Percentiles rank a stretch among this genome's conserved stretches.
Evolutionary conservation across 768 basidiomycete genomes (phyloP).

Genomic region (Amylocystis lapponica): DNA sequence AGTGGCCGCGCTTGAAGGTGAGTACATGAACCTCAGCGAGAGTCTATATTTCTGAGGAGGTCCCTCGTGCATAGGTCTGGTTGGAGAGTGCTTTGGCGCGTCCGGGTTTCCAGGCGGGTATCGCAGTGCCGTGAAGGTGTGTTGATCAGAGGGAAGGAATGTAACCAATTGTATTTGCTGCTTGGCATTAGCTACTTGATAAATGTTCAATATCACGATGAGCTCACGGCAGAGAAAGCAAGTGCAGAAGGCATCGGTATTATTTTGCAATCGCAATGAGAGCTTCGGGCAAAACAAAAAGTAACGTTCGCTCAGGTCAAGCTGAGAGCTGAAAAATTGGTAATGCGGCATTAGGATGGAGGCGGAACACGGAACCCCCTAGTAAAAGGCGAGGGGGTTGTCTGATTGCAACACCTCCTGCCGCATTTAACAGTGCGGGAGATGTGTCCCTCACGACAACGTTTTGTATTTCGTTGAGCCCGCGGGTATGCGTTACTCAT

Average conservation of each 20-base stretch:
- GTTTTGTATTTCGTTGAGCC: slow-evolving; percentile 37
- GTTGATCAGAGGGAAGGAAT: too few species aligned
- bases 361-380: slow-evolving; percentile 59
- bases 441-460: neutral
- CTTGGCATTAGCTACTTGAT: too few species aligned
- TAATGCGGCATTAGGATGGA: slow-evolving; percentile 41
- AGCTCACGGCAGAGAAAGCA: too few species aligned
- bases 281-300: slow-evolving; percentile 10
- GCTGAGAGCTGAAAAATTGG: slow-evolving; percentile 53
- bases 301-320: slow-evolving; percentile 15
- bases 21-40: too few species aligned
- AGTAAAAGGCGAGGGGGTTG: slow-evolving; percentile 69
- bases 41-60: neutral
- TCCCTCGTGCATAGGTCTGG: slow-evolving; percentile 32
- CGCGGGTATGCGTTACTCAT: slow-evolving; percentile 31
- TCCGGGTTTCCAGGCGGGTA: slow-evolving; percentile 13
- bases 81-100: slow-evolving; percentile 23
- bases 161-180: too few species aligned
- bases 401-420: slow-evolving; percentile 51
- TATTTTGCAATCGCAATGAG: neutral
- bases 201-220: too few species aligned
- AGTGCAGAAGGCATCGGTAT: too few species aligned
- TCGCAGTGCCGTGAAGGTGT: slow-evolving; percentile 8
- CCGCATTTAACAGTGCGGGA: slow-evolving; percentile 24
- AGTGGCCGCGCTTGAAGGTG: slow-evolving; percentile 61